Conservation (phyloP, 208 protist genomes). For the Wallacemonas sp. region DNA sequence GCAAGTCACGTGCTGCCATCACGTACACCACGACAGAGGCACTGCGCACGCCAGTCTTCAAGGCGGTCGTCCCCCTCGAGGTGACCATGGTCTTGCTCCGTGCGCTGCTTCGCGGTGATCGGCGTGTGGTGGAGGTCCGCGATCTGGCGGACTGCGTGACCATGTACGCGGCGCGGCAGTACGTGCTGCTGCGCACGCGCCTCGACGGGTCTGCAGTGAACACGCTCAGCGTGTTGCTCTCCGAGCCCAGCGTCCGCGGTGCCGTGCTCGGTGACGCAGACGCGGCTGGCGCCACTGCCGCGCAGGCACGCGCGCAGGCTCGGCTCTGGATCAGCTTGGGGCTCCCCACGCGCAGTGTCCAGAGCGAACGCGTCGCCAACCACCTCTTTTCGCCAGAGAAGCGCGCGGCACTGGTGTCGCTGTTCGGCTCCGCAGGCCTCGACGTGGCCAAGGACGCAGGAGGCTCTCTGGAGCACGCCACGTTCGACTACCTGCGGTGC, state of each 20-base stretch:
- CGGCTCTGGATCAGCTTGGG: conserved; percentile 13
- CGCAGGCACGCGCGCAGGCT: background rate
- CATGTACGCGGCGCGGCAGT: conserved; percentile 67
- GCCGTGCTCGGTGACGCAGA: background rate
- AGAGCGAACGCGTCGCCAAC: conserved; percentile 27
- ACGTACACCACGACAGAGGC: conserved; percentile 17
- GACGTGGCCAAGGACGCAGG: background rate
- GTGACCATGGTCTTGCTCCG: conserved; percentile 33
- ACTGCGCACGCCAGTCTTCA: conserved; percentile 14
- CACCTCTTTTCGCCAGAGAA: conserved; percentile 33
- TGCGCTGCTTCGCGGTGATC: conserved; percentile 24
- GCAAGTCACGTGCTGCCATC: conserved; percentile 26
- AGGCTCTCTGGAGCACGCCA: conserved; percentile 33
- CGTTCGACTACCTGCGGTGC: conserved; percentile 63
- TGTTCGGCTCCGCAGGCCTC: background rate
- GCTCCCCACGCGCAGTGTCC: conserved; percentile 36
- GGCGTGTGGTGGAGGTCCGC: conserved; percentile 22
- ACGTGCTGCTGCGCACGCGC: conserved; percentile 66
- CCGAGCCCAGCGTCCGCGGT: background rate
- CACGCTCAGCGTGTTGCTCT: conserved; percentile 23
- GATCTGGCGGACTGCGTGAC: conserved; percentile 47
- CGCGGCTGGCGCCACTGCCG: conserved; percentile 30
- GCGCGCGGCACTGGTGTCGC: background rate
- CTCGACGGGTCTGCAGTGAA: conserved; percentile 49
- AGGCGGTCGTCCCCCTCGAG: conserved; percentile 23